Evolutionary conservation across 73 alveolate species (phyloP).

Genomic region (Paramecium pentaurelia): DNA sequence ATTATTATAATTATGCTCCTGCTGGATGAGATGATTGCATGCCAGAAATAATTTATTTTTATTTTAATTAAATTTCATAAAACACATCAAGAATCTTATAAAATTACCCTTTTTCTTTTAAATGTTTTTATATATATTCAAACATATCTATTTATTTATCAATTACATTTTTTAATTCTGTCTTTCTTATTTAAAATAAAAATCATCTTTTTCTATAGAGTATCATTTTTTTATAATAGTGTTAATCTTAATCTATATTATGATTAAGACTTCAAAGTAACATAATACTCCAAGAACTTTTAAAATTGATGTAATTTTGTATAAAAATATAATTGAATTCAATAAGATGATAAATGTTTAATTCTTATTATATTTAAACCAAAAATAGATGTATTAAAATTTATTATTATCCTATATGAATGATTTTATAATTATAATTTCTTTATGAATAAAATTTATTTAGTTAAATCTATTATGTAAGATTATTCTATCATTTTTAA

Average conservation of each 20-base stretch:
- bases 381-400: slow-evolving; percentile 78
- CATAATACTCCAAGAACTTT: too few relatives aligned
- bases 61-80: not conserved
- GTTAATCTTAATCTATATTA: too few relatives aligned
- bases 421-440: slow-evolving; percentile 50
- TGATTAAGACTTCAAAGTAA: too few relatives aligned
- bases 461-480: slow-evolving; percentile 71
- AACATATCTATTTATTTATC: not conserved
- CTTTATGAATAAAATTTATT: slow-evolving; percentile 65
- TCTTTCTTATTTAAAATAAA: too few relatives aligned
- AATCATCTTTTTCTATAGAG: too few relatives aligned
- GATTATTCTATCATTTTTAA: slow-evolving; percentile 56
- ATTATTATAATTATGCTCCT: not conserved
- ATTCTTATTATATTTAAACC: slow-evolving; percentile 60
- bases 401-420: slow-evolving; percentile 75
- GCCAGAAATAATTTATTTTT: not conserved
- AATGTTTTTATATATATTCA: not conserved
- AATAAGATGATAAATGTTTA: slow-evolving; percentile 83
- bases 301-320: too few relatives aligned
- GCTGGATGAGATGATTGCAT: not conserved
- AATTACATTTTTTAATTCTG: too few relatives aligned
- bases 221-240: too few relatives aligned
- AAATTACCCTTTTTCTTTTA: not conserved
- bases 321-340: slow-evolving; percentile 68
- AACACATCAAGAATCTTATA: not conserved